Conservation (phyloP, 179 eudicot genomes). For the Pouteria campechiana region DNA sequence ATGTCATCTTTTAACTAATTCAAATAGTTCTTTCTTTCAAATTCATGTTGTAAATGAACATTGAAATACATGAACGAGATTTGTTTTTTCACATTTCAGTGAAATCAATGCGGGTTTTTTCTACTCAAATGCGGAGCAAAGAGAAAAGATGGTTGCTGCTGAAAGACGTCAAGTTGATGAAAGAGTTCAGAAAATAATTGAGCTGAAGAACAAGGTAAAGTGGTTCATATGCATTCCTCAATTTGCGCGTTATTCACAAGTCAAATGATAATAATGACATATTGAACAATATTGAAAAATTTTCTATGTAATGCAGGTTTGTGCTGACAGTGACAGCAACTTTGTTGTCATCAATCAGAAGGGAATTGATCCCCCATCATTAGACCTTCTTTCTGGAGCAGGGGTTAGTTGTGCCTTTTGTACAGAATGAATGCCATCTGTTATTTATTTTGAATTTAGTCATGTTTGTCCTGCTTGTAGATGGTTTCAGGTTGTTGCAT, state of each 20-base stretch:
- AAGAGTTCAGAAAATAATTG: slow-evolving; percentile 77
- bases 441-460: too few species aligned
- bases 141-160: slow-evolving; percentile 96
- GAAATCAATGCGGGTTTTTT: slow-evolving; percentile 99
- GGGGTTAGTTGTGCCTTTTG: slow-evolving; percentile 52
- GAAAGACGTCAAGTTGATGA: slow-evolving; percentile 96
- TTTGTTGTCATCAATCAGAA: slow-evolving; percentile 90
- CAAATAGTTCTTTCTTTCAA: neutral
- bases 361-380: slow-evolving; percentile 94
- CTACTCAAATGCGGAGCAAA: slow-evolving; percentile 92
- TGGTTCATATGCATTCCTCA: too few species aligned
- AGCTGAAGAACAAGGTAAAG: slow-evolving; percentile 75
- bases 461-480: too few species aligned
- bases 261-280: too few species aligned
- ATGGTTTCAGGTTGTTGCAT: too few species aligned
- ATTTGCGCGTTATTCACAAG: too few species aligned
- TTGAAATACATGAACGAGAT: too few species aligned
- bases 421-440: too few species aligned
- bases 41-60: neutral
- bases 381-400: slow-evolving; percentile 85
- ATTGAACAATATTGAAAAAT: too few species aligned
- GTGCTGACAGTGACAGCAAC: slow-evolving; percentile 53
- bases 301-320: slow-evolving; percentile 40
- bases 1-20: too few species aligned
- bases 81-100: slow-evolving; percentile 34